These are phyloP conservation scores for Serendipita sp. DNA, from an alignment of 768 basidiomycete species.

Conservation along the genomic window DNA sequence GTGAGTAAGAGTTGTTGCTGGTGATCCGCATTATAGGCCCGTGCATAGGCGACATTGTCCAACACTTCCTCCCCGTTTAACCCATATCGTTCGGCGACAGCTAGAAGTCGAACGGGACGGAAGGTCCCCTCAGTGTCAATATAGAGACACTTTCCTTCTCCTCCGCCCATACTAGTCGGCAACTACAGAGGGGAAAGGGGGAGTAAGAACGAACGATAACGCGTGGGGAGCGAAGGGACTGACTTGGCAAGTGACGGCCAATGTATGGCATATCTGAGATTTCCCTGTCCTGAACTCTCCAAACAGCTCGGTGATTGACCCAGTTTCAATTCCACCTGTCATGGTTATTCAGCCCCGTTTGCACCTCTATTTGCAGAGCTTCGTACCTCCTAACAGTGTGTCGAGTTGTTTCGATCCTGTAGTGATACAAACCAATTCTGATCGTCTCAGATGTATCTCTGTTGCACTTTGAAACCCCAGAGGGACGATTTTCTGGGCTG, in stretches of 20 bases:
- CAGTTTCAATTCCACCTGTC: constrained; percentile 92
- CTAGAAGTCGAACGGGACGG: constrained; percentile 85
- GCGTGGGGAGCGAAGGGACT: constrained; percentile 9
- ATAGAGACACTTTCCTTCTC: constrained; percentile 96
- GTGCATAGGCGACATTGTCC: constrained; percentile 95
- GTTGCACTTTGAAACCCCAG: constrained; percentile 97
- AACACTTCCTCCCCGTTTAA: constrained; percentile 94
- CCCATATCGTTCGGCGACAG: constrained; percentile 92
- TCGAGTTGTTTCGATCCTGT: constrained; percentile 95
- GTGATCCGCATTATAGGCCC: constrained; percentile 98
- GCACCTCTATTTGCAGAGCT: background rate
- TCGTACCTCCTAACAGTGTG: constrained; percentile 76
- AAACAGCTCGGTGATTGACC: constrained; percentile 94
- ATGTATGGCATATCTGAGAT: constrained; percentile 93
- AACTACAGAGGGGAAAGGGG: constrained; percentile 27
- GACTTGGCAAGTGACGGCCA: constrained; percentile 90
- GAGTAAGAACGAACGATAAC: background rate
- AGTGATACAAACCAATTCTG: constrained; percentile 90
- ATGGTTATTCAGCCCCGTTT: background rate
- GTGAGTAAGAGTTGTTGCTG: constrained; percentile 78
- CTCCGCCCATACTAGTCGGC: constrained; percentile 94
- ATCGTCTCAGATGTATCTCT: constrained; percentile 86
- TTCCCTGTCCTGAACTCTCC: constrained; percentile 99
- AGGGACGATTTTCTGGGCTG: constrained; percentile 91
- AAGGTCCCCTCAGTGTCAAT: constrained; percentile 99